phyloP scores from a whole-genome alignment of 2,329 filamentous ascomycete genomes.

The Colletotrichum limetticola region DNA sequence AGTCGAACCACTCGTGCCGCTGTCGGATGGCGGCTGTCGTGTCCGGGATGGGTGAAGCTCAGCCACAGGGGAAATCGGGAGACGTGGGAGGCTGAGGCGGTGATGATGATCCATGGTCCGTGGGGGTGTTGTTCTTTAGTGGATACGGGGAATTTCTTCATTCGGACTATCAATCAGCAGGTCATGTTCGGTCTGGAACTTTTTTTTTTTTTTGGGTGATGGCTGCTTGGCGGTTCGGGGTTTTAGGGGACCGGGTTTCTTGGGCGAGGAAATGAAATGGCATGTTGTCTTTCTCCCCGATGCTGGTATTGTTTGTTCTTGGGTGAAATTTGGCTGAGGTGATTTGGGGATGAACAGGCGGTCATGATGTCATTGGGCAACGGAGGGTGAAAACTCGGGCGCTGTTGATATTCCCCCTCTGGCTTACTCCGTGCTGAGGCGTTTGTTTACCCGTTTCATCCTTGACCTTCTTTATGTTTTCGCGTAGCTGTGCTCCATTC shows the following conservation, averaged over 20 bases:
- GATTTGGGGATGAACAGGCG: slow-evolving; percentile 16
- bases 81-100: neutral
- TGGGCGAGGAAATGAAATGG: neutral
- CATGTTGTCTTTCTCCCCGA: neutral
- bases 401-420: neutral
- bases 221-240: neutral
- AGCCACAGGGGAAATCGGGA: slow-evolving; percentile 9
- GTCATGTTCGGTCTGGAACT: neutral
- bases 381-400: slow-evolving; percentile 6
- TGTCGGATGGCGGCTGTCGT: slow-evolving; percentile 42
- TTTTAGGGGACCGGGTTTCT: neutral
- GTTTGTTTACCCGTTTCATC: neutral
- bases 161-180: neutral
- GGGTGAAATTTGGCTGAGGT: slow-evolving; percentile 8
- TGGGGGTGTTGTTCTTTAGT: neutral
- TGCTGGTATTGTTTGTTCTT: slow-evolving; percentile 4
- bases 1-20: slow-evolving; percentile 21
- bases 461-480: neutral
- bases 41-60: neutral
- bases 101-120: neutral
- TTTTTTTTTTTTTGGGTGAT: neutral
- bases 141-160: neutral
- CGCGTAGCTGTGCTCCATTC: neutral
- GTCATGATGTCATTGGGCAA: slow-evolving; percentile 26
- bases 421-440: neutral